Percentiles rank a stretch among this genome's conserved stretches.
These are phyloP conservation scores for Phaffomyces opuntiae DNA, from an alignment of 805 yeast species.

Conservation along the genomic window DNA sequence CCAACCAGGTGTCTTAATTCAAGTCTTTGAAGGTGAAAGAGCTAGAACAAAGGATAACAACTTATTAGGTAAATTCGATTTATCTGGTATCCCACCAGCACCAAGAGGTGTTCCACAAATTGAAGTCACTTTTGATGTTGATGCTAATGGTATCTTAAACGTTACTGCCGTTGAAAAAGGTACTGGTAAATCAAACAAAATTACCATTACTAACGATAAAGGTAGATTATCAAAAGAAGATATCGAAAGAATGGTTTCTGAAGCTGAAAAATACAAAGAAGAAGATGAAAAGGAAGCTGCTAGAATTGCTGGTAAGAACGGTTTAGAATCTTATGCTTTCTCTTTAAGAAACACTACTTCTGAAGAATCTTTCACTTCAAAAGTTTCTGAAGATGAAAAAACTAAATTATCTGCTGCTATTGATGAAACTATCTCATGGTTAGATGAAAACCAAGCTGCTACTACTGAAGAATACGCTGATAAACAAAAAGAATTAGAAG, in stretches of 20 bases:
- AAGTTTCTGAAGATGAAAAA: constrained; percentile 63
- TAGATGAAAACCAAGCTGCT: constrained; percentile 90
- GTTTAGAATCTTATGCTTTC: constrained; percentile 91
- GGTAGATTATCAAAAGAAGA: constrained; percentile 98
- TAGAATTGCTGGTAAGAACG: constrained; percentile 92
- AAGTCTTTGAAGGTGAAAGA: constrained; percentile 98
- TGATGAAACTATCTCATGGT: constrained; percentile 84
- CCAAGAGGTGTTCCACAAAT: constrained; percentile 99
- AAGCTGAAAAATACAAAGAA: constrained; percentile 95
- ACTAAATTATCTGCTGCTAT: constrained; percentile 70
- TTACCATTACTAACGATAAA: constrained; percentile 96
- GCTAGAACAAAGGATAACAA: constrained; percentile 93
- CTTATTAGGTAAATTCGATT: constrained; percentile 94
- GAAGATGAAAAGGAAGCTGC: constrained; percentile 93
- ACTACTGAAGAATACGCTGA: constrained; percentile 86
- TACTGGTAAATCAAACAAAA: constrained; percentile 95
- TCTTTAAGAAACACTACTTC: constrained; percentile 77
- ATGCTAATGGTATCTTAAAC: constrained; percentile 95
- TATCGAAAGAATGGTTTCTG: constrained; percentile 95
- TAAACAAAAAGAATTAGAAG: constrained; percentile 94
- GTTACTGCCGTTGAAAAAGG: constrained; percentile 97
- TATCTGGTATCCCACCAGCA: constrained; percentile 95
- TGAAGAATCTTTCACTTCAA: constrained; percentile 75
- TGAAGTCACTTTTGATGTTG: constrained; percentile 95
- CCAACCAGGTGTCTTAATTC: constrained; percentile 98